A percentile compares a stretch with the other conserved stretches of the same genome.
Conservation (phyloP, 2,329 filamentous ascomycete genomes). For the Ramularia endophylla region DNA sequence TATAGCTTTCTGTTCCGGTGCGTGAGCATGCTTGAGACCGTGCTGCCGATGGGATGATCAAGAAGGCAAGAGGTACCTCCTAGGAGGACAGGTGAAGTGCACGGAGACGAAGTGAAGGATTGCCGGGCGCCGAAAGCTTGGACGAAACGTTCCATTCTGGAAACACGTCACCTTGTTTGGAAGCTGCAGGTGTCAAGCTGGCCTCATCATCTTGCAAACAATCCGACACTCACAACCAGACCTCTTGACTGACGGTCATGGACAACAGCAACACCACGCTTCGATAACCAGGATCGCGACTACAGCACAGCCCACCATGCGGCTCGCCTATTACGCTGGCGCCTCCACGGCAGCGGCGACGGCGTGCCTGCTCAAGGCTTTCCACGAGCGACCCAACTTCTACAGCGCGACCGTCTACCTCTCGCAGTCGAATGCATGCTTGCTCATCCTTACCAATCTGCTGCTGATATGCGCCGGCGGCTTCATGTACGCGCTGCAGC, state of each 20-base stretch:
- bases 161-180: too few species aligned
- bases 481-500: conserved; percentile 80
- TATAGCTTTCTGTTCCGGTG: too few species aligned
- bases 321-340: conserved; percentile 30
- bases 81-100: too few species aligned
- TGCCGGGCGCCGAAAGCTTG: too few species aligned
- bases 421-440: conserved; percentile 89
- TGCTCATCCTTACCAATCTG: conserved; percentile 91
- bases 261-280: conserved; percentile 7
- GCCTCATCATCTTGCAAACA: not conserved
- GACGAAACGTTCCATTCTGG: too few species aligned
- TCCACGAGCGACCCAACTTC: conserved; percentile 94
- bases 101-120: too few species aligned
- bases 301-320: conserved; percentile 20
- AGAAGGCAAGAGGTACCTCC: too few species aligned
- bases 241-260: conserved; percentile 26
- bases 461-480: conserved; percentile 73
- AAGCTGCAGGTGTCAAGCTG: too few species aligned
- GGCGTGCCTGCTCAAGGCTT: conserved; percentile 79
- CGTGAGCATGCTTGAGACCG: too few species aligned
- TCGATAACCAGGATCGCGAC: conserved; percentile 5
- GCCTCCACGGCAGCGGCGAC: conserved; percentile 76
- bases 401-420: conserved; percentile 97
- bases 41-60: too few species aligned
- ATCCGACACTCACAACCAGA: conserved; percentile 10